Conservation (phyloP, 1,284 basidiomycete genomes). For the Cryptococcus sp. region DNA sequence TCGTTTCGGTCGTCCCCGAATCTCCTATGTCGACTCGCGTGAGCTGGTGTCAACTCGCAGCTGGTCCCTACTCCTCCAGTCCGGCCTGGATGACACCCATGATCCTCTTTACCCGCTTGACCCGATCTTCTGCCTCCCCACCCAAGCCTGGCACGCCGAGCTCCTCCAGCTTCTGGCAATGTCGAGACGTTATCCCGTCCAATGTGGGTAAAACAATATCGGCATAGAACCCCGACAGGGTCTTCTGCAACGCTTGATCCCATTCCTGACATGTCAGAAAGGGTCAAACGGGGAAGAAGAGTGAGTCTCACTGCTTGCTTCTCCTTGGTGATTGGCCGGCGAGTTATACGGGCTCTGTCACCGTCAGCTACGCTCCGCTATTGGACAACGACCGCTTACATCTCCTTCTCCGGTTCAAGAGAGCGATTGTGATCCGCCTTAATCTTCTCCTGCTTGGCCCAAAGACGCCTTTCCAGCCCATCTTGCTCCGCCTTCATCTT, state of each 20-base stretch:
- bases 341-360: slow-evolving; percentile 30
- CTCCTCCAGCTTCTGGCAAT: slow-evolving; percentile 24
- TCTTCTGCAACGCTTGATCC: slow-evolving; percentile 13
- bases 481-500: slow-evolving; percentile 44
- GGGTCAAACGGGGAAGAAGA: not conserved
- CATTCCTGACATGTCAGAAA: slow-evolving; percentile 19
- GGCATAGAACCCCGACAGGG: slow-evolving; percentile 24
- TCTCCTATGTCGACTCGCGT: too few relatives aligned
- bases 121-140: slow-evolving; percentile 12
- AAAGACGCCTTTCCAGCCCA: slow-evolving; percentile 34
- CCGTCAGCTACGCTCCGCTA: not conserved
- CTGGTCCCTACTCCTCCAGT: slow-evolving; percentile 21
- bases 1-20: too few relatives aligned
- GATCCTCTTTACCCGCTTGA: slow-evolving; percentile 29
- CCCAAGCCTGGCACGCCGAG: slow-evolving; percentile 38
- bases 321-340: slow-evolving; percentile 24
- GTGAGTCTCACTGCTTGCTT: slow-evolving; percentile 24
- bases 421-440: slow-evolving; percentile 33
- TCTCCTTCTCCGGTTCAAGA: slow-evolving; percentile 30
- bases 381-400: slow-evolving; percentile 17
- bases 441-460: slow-evolving; percentile 39
- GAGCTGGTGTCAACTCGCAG: too few relatives aligned
- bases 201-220: slow-evolving; percentile 24
- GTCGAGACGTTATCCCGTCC: slow-evolving; percentile 32
- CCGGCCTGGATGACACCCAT: slow-evolving; percentile 37